phyloP scores from a whole-genome alignment of 1,139 yeast genomes.

The Dujonia santamariae region DNA sequence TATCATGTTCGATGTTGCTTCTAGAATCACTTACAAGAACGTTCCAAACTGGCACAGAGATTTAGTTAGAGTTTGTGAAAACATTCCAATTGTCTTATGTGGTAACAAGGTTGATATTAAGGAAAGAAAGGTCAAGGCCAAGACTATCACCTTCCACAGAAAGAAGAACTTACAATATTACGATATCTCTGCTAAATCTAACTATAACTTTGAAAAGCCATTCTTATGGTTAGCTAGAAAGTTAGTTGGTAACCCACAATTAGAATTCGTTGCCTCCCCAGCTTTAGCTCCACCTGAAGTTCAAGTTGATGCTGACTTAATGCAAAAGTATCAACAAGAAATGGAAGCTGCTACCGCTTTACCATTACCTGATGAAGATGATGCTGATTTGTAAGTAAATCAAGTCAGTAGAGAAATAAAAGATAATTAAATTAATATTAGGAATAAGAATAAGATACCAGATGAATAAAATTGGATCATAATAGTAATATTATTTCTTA shows the following conservation, averaged over 20 bases:
- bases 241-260: constrained; percentile 95
- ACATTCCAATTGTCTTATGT: constrained; percentile 97
- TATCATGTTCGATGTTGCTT: constrained; percentile 99
- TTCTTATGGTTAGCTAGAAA: constrained; percentile 99
- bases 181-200: constrained; percentile 99
- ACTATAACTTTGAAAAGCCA: constrained; percentile 99
- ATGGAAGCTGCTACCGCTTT: constrained; percentile 99
- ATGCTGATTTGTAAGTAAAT: constrained; percentile 89
- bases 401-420: constrained; percentile 4
- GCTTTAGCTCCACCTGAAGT: constrained; percentile 99
- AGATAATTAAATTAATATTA: background rate
- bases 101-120: constrained; percentile 99
- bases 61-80: constrained; percentile 98
- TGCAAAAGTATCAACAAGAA: constrained; percentile 98
- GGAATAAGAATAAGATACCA: no score
- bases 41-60: constrained; percentile 99
- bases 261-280: constrained; percentile 98
- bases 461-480: no score
- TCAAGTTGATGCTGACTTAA: constrained; percentile 90
- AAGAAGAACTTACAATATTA: constrained; percentile 99
- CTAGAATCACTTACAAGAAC: constrained; percentile 98
- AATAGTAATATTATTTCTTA: no score
- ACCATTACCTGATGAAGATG: constrained; percentile 99
- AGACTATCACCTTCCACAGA: constrained; percentile 99
- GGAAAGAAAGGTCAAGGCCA: constrained; percentile 99